phyloP scores from a whole-genome alignment of 495 filamentous ascomycete genomes.

The Cenococcum geophilum region DNA sequence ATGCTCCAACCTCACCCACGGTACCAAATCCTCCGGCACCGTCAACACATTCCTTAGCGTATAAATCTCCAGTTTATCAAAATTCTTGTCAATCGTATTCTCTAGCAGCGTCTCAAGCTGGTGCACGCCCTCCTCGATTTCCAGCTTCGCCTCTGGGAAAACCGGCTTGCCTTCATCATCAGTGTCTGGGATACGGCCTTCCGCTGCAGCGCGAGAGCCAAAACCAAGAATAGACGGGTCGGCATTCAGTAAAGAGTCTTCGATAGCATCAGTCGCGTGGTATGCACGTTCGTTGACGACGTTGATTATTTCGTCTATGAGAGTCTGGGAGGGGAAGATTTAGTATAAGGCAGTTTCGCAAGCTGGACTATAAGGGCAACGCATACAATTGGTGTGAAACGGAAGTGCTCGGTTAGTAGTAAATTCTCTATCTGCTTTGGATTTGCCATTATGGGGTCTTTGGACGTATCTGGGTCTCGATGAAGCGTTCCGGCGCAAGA shows the following conservation, averaged over 20 bases:
- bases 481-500: conserved; percentile 4
- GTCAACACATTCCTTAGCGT: conserved; percentile 82
- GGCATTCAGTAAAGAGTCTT: conserved; percentile 66
- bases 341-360: conserved; percentile 32
- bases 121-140: conserved; percentile 86
- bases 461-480: neutral
- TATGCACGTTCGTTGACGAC: conserved; percentile 85
- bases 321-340: conserved; percentile 49
- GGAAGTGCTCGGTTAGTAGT: conserved; percentile 91
- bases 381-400: conserved; percentile 83
- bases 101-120: conserved; percentile 93
- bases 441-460: conserved; percentile 41
- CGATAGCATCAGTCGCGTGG: conserved; percentile 74
- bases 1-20: conserved; percentile 76
- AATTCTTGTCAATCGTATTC: conserved; percentile 66
- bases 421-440: conserved; percentile 52
- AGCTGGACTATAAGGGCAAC: conserved; percentile 12
- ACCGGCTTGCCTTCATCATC: conserved; percentile 46
- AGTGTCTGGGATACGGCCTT: conserved; percentile 44
- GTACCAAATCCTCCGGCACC: conserved; percentile 62
- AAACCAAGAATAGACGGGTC: conserved; percentile 75
- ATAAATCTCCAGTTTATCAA: conserved; percentile 77
- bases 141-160: conserved; percentile 51
- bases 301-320: conserved; percentile 98
- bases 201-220: conserved; percentile 25